phyloP scores from a whole-genome alignment of 345 rosid species.

The Eucalyptus cladocalyx region DNA sequence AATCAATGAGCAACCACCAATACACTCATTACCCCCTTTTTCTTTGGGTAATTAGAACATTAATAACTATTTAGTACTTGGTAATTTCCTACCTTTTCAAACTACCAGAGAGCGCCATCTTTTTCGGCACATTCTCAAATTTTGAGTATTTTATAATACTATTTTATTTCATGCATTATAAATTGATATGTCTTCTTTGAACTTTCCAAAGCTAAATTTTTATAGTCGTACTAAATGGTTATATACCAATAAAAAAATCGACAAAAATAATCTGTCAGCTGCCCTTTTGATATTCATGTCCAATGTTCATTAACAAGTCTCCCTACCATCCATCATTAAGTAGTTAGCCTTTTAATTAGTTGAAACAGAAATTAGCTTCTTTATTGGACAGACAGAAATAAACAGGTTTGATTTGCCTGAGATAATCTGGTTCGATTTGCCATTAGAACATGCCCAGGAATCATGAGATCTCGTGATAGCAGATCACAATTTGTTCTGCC shows the following conservation, averaged over 20 bases:
- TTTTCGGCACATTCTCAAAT: neutral
- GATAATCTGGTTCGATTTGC: neutral
- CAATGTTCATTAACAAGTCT: neutral
- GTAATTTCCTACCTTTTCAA: neutral
- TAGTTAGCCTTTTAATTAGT: neutral
- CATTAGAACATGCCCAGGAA: neutral
- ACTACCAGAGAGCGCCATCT: neutral
- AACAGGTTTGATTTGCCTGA: neutral
- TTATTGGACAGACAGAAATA: neutral
- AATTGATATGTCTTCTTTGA: neutral
- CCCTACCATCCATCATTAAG: neutral
- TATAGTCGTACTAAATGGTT: neutral
- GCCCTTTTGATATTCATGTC: neutral
- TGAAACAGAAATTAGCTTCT: neutral
- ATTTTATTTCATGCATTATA: neutral
- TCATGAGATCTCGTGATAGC: neutral
- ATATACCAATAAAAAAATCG: neutral
- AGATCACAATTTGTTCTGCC: neutral
- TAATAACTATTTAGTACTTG: neutral
- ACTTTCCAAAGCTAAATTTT: neutral
- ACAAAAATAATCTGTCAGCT: neutral
- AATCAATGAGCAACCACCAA: neutral
- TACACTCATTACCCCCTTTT: neutral
- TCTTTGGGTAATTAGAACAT: neutral
- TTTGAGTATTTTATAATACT: neutral